Conservation (phyloP, 2,329 filamentous ascomycete species). For the Cyphellophora europaea region DNA sequence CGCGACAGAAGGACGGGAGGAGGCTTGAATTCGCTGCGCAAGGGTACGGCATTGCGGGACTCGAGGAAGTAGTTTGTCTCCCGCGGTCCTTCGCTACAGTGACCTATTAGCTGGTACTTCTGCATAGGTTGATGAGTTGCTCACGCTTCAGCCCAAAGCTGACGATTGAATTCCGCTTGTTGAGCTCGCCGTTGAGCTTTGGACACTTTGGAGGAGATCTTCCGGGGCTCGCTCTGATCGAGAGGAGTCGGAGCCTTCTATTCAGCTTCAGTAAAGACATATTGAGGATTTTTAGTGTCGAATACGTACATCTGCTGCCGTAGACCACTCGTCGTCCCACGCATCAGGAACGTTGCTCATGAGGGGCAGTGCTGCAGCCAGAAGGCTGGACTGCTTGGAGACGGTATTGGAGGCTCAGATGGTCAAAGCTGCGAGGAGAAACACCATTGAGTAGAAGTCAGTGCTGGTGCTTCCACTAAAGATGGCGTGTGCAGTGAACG, state of each 20-base stretch:
- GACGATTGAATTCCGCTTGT: slow-evolving; percentile 74
- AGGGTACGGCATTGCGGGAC: slow-evolving; percentile 47
- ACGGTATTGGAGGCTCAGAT: too few relatives aligned
- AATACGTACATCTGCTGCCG: slow-evolving; percentile 63
- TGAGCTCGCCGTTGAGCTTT: slow-evolving; percentile 69
- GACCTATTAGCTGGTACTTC: slow-evolving; percentile 1
- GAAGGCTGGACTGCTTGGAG: too few relatives aligned
- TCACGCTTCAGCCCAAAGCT: slow-evolving; percentile 84
- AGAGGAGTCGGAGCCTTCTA: slow-evolving; percentile 26
- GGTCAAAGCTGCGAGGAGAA: too few relatives aligned
- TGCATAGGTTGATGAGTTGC: slow-evolving; percentile 20
- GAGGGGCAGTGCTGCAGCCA: slow-evolving; percentile 8
- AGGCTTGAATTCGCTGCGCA: slow-evolving; percentile 67
- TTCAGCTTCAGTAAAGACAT: too few relatives aligned
- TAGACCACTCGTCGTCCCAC: slow-evolving; percentile 90
- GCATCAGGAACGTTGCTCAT: slow-evolving; percentile 50
- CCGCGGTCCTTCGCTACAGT: slow-evolving; percentile 55
- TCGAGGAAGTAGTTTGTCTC: slow-evolving; percentile 68
- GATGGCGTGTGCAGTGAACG: too few relatives aligned
- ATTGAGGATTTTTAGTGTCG: too few relatives aligned
- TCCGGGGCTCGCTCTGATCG: slow-evolving; percentile 27
- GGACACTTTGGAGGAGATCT: slow-evolving; percentile 46
- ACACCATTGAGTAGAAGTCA: too few relatives aligned
- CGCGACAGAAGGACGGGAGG: slow-evolving; percentile 77
- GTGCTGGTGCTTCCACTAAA: too few relatives aligned